Percentiles rank a stretch among this genome's conserved stretches.
Evolutionary conservation across 176 grass and related monocot species (phyloP).

Genomic region (Alloteropsis semialata): DNA sequence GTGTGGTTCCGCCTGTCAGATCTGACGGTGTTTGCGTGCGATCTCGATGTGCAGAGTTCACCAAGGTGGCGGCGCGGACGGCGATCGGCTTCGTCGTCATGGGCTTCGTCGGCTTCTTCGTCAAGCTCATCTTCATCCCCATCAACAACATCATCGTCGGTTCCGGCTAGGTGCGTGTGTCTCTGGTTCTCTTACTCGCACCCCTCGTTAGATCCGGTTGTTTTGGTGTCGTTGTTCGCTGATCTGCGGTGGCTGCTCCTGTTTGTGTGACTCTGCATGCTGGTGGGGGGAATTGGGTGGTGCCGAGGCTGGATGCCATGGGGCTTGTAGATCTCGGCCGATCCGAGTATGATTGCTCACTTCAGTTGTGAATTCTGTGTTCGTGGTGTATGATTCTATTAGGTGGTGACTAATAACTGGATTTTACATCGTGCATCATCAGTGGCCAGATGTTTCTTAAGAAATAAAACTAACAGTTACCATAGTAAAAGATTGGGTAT

Average conservation of each 20-base stretch:
- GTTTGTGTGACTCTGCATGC: not conserved
- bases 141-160: conserved; percentile 94
- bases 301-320: not conserved
- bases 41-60: conserved; percentile 54
- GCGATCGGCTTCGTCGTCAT: conserved; percentile 78
- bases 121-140: conserved; percentile 83
- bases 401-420: not conserved
- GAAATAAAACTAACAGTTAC: not conserved
- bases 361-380: not conserved
- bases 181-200: not conserved
- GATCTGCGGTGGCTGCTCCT: not conserved
- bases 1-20: not conserved
- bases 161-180: conserved; percentile 61
- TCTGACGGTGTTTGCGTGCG: conserved; percentile 10
- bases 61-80: conserved; percentile 81
- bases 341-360: not conserved
- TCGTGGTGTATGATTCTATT: not conserved
- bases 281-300: not conserved
- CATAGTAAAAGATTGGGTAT: not conserved
- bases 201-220: not conserved
- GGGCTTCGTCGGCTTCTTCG: conserved; percentile 87
- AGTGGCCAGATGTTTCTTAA: not conserved
- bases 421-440: not conserved
- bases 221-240: not conserved
- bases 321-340: not conserved